Base-by-base conservation (phyloP, 2,329 filamentous ascomycete species). In the Claviceps pusilla region DNA sequence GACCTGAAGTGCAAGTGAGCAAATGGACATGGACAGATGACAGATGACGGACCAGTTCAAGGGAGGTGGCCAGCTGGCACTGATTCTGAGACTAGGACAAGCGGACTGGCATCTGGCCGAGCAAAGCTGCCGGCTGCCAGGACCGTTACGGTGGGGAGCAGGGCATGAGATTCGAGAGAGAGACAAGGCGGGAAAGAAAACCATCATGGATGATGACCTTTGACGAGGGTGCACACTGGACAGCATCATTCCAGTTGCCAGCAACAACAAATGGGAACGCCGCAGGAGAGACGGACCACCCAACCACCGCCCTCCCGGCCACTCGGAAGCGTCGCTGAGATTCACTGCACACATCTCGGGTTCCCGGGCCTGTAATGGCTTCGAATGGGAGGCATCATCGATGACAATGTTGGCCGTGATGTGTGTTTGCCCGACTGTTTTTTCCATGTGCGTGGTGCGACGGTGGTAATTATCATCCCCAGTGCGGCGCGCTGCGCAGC, bases 71-170 rank as follows among this genome's bases (percentile, higher is more conserved):
- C 35, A 14, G 48, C 59, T 54, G 50, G 35, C 51, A 56, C 52
- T 56, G 58, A 55, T 53, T 56, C 48, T 58, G 54, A 55, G 43
- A 55, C 56, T 54, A 49, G 46, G 28, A 52, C 39, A 57, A 51
- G 56, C 43, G 56, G 56, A 54, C 52, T 54, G 56, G 51, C 56
- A 57, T 57, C 54, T 55, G 52, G 45, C 43, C 48, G 51, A 48
- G 51, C 49, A 45, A 47, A 54, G 56, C 37, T 51, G 52, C 50
- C 55, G 54, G 53, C 51, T 55, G 56, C 50, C 48, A 46, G 51
- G 46, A 28, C 54, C 31, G 47, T n/a, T 37, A 33, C 33, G 31
- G 54, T 48, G 51, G 54, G 50, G 42, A 53, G 42, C 11, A 28
- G 12, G 31, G 37, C 31, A 41, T 4, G 19, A 11, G 11, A 35